phyloP scores from a whole-genome alignment of 768 basidiomycete genomes.

The Goffeauzyma gilvescens region DNA sequence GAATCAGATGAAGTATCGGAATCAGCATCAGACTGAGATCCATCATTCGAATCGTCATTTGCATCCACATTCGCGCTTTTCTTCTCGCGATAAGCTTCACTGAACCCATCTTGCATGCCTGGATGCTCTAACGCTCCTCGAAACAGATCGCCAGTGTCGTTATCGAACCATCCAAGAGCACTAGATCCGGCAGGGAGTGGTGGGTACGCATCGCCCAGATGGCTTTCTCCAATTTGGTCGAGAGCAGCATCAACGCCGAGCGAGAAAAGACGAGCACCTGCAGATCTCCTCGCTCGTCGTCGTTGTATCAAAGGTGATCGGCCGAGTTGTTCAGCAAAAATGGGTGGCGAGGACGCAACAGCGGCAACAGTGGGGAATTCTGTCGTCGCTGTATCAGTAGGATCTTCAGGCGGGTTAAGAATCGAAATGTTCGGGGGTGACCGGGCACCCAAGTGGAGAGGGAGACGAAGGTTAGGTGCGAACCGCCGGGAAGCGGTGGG shows the following conservation, averaged over 20 bases:
- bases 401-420: too few relatives aligned
- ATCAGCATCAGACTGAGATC: not conserved
- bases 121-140: constrained; percentile 2
- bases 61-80: not conserved
- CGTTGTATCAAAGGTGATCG: not conserved
- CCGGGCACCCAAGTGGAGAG: too few relatives aligned
- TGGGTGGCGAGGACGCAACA: too few relatives aligned
- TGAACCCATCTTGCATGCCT: not conserved
- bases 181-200: not conserved
- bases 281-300: too few relatives aligned
- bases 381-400: too few relatives aligned
- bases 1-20: constrained; percentile 1
- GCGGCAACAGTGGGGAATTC: too few relatives aligned
- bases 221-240: too few relatives aligned
- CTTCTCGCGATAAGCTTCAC: not conserved
- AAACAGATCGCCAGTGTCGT: not conserved
- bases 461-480: too few relatives aligned
- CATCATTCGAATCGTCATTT: not conserved
- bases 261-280: too few relatives aligned
- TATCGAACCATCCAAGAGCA: constrained; percentile 1
- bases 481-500: too few relatives aligned
- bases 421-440: too few relatives aligned
- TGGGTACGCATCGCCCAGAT: not conserved
- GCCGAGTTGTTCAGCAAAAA: not conserved
- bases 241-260: too few relatives aligned